Conservation (phyloP, 108 stramenopile genomes). For the Poteriospumella lacustris region DNA sequence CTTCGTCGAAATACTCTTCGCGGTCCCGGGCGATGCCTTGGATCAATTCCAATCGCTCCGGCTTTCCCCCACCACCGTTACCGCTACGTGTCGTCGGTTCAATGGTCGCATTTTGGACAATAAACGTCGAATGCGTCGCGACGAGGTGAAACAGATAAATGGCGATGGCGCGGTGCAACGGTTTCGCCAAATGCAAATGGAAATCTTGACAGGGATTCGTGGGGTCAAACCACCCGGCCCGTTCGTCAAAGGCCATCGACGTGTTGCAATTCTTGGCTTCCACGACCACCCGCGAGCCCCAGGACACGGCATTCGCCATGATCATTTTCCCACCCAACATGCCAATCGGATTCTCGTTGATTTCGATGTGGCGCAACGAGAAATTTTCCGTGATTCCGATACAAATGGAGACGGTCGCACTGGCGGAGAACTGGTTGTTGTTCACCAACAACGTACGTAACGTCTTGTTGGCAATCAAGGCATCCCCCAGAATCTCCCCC, state of each 20-base stretch:
- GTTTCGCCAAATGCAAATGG: neutral
- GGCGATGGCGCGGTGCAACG: neutral
- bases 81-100: too few species aligned
- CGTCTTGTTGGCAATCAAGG: neutral
- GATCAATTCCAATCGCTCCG: neutral
- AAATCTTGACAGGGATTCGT: neutral
- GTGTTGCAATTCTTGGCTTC: conserved; percentile 4
- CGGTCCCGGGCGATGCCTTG: neutral
- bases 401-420: conserved; percentile 3
- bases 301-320: neutral
- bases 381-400: conserved; percentile 18
- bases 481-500: conserved; percentile 3
- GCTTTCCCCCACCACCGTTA: too few species aligned
- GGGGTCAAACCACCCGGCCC: neutral
- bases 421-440: neutral
- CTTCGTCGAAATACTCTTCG: conserved; percentile 19
- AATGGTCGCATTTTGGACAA: neutral
- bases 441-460: neutral
- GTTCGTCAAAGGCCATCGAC: neutral
- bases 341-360: conserved; percentile 27
- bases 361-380: neutral
- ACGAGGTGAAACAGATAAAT: conserved; percentile 14
- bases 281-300: neutral
- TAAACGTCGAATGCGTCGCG: conserved; percentile 3
- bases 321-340: neutral